These are phyloP conservation scores for Botrytis paeoniae DNA, from an alignment of 2,329 filamentous ascomycete species.

Conservation along the genomic window DNA sequence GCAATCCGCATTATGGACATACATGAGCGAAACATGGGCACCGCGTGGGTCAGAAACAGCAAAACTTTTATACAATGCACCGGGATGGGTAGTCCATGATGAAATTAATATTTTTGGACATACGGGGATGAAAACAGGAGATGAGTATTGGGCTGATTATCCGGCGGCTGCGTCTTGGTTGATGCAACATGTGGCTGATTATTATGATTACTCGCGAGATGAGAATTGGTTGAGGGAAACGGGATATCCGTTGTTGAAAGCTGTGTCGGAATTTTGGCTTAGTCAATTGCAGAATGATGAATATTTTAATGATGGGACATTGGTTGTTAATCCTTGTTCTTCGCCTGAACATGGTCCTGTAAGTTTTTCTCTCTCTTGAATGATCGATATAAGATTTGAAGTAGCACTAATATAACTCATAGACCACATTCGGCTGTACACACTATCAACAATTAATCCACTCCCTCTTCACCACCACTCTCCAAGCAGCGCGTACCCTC, in stretches of 20 bases:
- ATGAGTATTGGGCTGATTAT: constrained; percentile 43
- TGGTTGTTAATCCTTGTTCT: constrained; percentile 57
- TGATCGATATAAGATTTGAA: too few species aligned
- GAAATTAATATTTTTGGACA: constrained; percentile 59
- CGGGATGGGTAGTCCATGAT: constrained; percentile 55
- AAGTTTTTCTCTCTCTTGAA: not conserved
- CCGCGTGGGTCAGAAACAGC: constrained; percentile 54
- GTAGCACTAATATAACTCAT: not conserved
- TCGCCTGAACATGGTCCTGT: constrained; percentile 54
- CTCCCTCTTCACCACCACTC: constrained; percentile 32
- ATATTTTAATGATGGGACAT: constrained; percentile 49
- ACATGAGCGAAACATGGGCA: constrained; percentile 52
- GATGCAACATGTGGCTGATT: constrained; percentile 58
- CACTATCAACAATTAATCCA: constrained; percentile 53
- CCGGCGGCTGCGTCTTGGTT: constrained; percentile 54
- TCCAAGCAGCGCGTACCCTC: not conserved
- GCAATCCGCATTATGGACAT: constrained; percentile 49
- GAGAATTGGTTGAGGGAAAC: constrained; percentile 44
- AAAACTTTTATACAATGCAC: constrained; percentile 49
- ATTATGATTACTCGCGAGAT: constrained; percentile 53
- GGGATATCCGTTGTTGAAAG: constrained; percentile 54
- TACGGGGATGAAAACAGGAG: constrained; percentile 47
- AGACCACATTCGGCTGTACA: constrained; percentile 51
- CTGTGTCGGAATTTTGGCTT: constrained; percentile 54
- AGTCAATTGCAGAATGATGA: constrained; percentile 50